These are phyloP conservation scores for Amesomyces nigricolor DNA, from an alignment of 2,329 filamentous ascomycete genomes.

Conservation along the genomic window DNA sequence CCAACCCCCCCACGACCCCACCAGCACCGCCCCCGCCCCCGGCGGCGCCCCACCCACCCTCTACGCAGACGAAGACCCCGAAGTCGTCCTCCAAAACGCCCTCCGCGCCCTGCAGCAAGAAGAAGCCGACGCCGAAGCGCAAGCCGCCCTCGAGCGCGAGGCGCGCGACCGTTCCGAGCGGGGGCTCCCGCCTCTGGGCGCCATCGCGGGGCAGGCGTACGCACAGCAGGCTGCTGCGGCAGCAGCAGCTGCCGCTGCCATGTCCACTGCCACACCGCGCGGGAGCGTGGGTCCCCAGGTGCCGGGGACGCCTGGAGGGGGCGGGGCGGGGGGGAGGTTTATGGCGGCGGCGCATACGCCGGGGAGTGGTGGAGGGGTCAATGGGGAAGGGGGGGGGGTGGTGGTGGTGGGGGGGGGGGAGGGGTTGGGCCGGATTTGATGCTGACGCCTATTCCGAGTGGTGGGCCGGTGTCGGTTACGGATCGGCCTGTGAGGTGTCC, in stretches of 20 bases:
- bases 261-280: conserved; percentile 23
- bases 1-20: conserved; percentile 6
- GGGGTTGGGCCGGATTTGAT: conserved; percentile 37
- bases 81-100: conserved; percentile 54
- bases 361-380: conserved; percentile 7
- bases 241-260: conserved; percentile 22
- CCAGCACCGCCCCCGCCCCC: neutral
- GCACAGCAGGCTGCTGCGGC: conserved; percentile 25
- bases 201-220: conserved; percentile 25
- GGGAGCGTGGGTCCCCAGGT: conserved; percentile 16
- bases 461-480: conserved; percentile 39
- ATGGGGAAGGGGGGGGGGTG: neutral
- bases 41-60: conserved; percentile 18
- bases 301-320: neutral
- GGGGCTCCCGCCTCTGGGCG: conserved; percentile 29
- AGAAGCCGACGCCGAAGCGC: conserved; percentile 53
- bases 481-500: conserved; percentile 52
- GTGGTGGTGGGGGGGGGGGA: conserved; percentile 22
- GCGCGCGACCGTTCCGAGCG: conserved; percentile 46
- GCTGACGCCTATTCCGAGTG: conserved; percentile 50
- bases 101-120: conserved; percentile 54
- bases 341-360: conserved; percentile 19
- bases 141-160: conserved; percentile 49
- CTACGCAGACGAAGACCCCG: conserved; percentile 48
- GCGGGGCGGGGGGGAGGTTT: conserved; percentile 9